These are phyloP conservation scores for Sanguinoderma infundibulare DNA, from an alignment of 1,284 basidiomycete species.

Conservation along the genomic window DNA sequence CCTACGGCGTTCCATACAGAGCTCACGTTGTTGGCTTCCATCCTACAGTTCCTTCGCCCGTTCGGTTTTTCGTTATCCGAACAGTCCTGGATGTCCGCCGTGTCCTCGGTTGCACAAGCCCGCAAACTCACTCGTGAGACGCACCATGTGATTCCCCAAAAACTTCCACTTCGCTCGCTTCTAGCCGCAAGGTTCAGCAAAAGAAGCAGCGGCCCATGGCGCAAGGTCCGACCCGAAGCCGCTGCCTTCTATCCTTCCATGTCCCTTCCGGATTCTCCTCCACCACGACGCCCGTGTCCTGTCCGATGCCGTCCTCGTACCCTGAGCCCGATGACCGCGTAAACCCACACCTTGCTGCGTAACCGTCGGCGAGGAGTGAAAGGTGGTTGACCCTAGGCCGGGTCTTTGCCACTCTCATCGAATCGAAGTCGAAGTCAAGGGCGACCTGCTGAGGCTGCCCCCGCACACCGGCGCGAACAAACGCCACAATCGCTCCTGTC, in stretches of 20 bases:
- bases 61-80: neutral
- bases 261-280: neutral
- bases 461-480: neutral
- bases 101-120: neutral
- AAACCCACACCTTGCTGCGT: too few species aligned
- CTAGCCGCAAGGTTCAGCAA: neutral
- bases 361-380: too few species aligned
- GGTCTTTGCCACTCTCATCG: too few species aligned
- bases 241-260: neutral
- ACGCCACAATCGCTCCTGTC: neutral
- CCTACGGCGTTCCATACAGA: neutral
- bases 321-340: too few species aligned
- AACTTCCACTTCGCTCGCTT: neutral
- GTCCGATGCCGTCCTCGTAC: too few species aligned
- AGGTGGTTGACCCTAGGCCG: too few species aligned
- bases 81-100: neutral
- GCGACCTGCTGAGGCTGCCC: too few species aligned
- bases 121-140: neutral
- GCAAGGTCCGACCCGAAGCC: slow-evolving; percentile 6
- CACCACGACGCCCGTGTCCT: neutral
- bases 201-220: neutral
- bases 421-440: too few species aligned
- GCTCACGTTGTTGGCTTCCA: neutral
- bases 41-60: neutral
- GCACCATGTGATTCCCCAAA: neutral